Conservation (phyloP, 2,329 filamentous ascomycete species). For the Epichloe hybrida region DNA sequence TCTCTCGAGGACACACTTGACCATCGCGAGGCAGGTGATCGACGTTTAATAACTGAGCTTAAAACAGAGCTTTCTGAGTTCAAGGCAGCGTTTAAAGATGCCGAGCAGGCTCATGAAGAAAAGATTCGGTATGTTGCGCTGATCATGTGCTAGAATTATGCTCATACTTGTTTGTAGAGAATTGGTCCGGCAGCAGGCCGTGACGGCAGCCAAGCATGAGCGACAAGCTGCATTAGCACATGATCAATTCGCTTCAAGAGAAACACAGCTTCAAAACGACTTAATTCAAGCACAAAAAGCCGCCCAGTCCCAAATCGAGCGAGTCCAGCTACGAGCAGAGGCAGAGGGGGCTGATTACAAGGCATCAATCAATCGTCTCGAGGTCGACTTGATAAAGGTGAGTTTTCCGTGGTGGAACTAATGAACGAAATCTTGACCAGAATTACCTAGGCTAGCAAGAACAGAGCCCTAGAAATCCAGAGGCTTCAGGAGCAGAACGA, state of each 20-base stretch:
- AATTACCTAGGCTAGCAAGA: slow-evolving; percentile 41
- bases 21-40: slow-evolving; percentile 62
- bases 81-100: slow-evolving; percentile 15
- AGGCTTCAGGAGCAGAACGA: slow-evolving; percentile 29
- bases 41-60: slow-evolving; percentile 46
- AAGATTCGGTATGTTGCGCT: slow-evolving; percentile 38
- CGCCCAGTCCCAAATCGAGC: slow-evolving; percentile 35
- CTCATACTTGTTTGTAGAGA: slow-evolving; percentile 2
- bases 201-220: slow-evolving; percentile 12
- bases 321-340: slow-evolving; percentile 35
- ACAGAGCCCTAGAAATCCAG: slow-evolving; percentile 46
- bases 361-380: slow-evolving; percentile 45
- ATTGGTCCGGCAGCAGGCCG: slow-evolving; percentile 14
- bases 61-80: slow-evolving; percentile 14
- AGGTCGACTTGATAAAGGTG: slow-evolving; percentile 50
- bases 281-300: slow-evolving; percentile 33
- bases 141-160: background rate
- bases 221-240: slow-evolving; percentile 9
- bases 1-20: slow-evolving; percentile 43
- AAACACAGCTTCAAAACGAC: slow-evolving; percentile 19
- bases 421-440: background rate
- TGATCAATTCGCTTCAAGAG: slow-evolving; percentile 10
- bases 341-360: slow-evolving; percentile 52
- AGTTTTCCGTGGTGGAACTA: background rate
- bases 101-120: slow-evolving; percentile 15